Conservation (phyloP, 2,329 filamentous ascomycete genomes). For the Aureobasidium sp. region DNA sequence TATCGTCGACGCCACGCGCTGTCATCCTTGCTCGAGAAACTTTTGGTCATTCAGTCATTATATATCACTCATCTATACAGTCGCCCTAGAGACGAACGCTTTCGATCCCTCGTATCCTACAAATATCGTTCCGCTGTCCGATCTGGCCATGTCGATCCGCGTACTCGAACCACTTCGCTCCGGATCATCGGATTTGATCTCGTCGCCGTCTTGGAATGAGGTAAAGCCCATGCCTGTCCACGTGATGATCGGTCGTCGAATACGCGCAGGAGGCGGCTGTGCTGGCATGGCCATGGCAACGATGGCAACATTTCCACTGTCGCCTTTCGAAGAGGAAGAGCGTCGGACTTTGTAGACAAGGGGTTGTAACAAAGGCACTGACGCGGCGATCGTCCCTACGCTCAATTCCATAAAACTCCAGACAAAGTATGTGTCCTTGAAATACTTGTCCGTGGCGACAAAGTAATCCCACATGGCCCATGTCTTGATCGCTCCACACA, state of each 20-base stretch:
- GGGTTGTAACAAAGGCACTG: background rate
- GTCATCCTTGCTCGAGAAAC: background rate
- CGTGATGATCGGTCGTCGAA: background rate
- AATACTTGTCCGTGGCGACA: background rate
- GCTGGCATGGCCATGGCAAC: background rate
- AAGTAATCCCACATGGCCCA: background rate
- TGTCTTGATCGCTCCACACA: background rate
- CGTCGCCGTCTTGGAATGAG: background rate
- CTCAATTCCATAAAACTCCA: conserved; percentile 2
- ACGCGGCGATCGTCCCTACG: background rate
- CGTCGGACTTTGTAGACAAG: background rate
- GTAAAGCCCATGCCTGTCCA: conserved; percentile 11
- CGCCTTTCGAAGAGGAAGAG: background rate
- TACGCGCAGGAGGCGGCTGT: background rate
- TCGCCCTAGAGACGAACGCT: background rate
- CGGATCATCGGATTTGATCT: background rate
- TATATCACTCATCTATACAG: background rate
- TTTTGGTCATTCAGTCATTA: background rate
- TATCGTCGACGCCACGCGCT: background rate
- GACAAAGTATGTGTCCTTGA: background rate
- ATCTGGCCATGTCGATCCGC: background rate
- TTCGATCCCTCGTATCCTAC: conserved; percentile 7
- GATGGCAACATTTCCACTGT: background rate
- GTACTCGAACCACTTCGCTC: background rate
- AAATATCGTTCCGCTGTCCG: conserved; percentile 8